A percentile compares a stretch with the other conserved stretches of the same genome.
Conservation (phyloP, 805 yeast species). For the Ogataea dorogensis region DNA sequence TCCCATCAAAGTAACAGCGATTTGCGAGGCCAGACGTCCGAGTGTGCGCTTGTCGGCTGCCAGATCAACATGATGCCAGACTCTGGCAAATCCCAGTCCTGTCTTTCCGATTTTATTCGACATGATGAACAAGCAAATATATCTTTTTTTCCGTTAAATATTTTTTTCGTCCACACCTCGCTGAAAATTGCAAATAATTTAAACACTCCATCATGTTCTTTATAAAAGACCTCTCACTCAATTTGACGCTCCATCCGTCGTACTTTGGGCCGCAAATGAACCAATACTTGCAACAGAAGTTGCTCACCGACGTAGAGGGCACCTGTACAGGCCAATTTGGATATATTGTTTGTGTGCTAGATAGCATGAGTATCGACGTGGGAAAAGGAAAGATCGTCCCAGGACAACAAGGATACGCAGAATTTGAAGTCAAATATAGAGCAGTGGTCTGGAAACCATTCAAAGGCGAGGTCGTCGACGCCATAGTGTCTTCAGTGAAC, state of each 20-base stretch:
- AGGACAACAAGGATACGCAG: slow-evolving; percentile 84
- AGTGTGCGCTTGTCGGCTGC: slow-evolving; percentile 80
- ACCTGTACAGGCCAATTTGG: slow-evolving; percentile 99
- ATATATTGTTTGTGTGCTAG: slow-evolving; percentile 92
- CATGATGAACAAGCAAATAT: slow-evolving; percentile 30
- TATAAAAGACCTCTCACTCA: slow-evolving; percentile 83
- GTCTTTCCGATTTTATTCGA: slow-evolving; percentile 47
- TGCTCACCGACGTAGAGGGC: slow-evolving; percentile 95
- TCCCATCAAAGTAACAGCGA: slow-evolving; percentile 89
- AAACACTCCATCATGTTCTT: slow-evolving; percentile 27
- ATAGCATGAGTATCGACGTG: slow-evolving; percentile 90
- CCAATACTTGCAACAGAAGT: slow-evolving; percentile 83
- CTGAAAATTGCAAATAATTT: slow-evolving; percentile 3
- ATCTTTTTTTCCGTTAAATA: slow-evolving; percentile 3
- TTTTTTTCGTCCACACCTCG: slow-evolving; percentile 3
- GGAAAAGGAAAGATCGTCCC: slow-evolving; percentile 93
- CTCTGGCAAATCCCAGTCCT: slow-evolving; percentile 57
- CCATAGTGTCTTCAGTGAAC: slow-evolving; percentile 88
- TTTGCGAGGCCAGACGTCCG: slow-evolving; percentile 88
- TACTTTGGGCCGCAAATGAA: slow-evolving; percentile 98
- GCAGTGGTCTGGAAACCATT: slow-evolving; percentile 99
- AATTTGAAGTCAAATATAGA: slow-evolving; percentile 90
- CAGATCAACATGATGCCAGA: slow-evolving; percentile 95
- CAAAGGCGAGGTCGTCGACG: slow-evolving; percentile 98
- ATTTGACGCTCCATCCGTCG: slow-evolving; percentile 93